phyloP scores from a whole-genome alignment of 2,329 filamentous ascomycete species.

The Graphiopsis chlorocephala region DNA sequence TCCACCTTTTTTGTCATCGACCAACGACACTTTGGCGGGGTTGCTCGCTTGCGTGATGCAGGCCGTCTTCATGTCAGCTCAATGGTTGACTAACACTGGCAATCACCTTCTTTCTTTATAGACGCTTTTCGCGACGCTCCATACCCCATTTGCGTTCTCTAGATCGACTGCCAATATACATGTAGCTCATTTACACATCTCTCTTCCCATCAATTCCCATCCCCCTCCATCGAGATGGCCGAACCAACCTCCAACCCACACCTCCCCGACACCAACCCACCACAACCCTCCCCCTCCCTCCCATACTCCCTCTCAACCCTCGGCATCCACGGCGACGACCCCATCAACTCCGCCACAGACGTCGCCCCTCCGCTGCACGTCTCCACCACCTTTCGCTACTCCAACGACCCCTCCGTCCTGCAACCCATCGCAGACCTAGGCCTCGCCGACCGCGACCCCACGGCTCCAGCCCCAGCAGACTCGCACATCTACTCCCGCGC shows the following conservation, averaged over 20 bases:
- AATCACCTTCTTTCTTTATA: background rate
- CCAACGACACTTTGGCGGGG: conserved; percentile 4
- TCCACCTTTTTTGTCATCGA: background rate
- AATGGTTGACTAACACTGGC: background rate
- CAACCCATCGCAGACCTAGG: conserved; percentile 28
- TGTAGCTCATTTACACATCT: background rate
- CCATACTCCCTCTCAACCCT: conserved; percentile 32
- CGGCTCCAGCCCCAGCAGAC: conserved; percentile 49
- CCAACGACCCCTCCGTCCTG: conserved; percentile 65
- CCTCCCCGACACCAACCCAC: conserved; percentile 17
- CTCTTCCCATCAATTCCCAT: background rate
- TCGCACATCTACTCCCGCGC: conserved; percentile 82
- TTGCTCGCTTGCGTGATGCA: conserved; percentile 6
- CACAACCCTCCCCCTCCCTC: conserved; percentile 16
- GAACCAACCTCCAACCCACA: conserved; percentile 21
- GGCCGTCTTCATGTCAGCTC: background rate
- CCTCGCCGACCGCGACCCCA: conserved; percentile 27
- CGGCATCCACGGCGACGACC: conserved; percentile 35
- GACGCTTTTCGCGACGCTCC: background rate
- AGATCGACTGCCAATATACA: background rate
- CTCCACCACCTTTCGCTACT: conserved; percentile 87
- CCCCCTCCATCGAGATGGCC: background rate
- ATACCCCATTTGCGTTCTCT: background rate
- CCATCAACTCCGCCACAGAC: conserved; percentile 51
- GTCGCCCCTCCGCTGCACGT: conserved; percentile 88